A percentile compares a stretch with the other conserved stretches of the same genome.
These are phyloP conservation scores for Jatropha podagrica DNA, from an alignment of 441 rosid species.

Conservation along the genomic window DNA sequence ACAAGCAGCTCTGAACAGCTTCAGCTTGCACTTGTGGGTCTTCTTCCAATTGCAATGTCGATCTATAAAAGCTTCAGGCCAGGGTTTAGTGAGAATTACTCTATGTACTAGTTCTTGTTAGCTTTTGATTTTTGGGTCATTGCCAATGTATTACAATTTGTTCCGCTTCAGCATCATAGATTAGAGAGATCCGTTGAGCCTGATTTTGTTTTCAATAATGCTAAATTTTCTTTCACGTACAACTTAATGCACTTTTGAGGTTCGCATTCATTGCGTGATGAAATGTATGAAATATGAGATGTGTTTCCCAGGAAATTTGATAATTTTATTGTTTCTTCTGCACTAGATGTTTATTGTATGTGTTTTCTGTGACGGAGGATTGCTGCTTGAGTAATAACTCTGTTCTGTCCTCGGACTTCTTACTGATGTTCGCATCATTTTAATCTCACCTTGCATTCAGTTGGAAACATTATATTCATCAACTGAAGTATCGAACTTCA, in stretches of 20 bases:
- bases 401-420: no score
- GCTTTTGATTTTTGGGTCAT: slow-evolving; percentile 20
- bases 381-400: no score
- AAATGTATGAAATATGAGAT: slow-evolving; percentile 26
- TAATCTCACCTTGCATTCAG: no score
- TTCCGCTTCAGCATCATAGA: not conserved
- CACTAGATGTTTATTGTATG: not conserved
- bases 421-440: no score
- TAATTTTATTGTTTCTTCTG: not conserved
- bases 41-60: no score
- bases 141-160: slow-evolving; percentile 6
- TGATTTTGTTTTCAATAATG: slow-evolving; percentile 18
- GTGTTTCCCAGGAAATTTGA: slow-evolving; percentile 9
- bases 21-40: no score
- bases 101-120: slow-evolving; percentile 44
- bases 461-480: no score
- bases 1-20: no score
- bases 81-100: slow-evolving; percentile 51
- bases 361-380: not conserved
- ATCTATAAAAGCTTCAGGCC: slow-evolving; percentile 51
- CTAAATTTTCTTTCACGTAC: slow-evolving; percentile 16
- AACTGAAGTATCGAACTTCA: no score
- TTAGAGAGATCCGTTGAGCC: slow-evolving; percentile 16
- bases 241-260: slow-evolving; percentile 15
- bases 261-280: slow-evolving; percentile 16